Conservation (phyloP, 352 stramenopile genomes). For the Pythium inflatum region DNA sequence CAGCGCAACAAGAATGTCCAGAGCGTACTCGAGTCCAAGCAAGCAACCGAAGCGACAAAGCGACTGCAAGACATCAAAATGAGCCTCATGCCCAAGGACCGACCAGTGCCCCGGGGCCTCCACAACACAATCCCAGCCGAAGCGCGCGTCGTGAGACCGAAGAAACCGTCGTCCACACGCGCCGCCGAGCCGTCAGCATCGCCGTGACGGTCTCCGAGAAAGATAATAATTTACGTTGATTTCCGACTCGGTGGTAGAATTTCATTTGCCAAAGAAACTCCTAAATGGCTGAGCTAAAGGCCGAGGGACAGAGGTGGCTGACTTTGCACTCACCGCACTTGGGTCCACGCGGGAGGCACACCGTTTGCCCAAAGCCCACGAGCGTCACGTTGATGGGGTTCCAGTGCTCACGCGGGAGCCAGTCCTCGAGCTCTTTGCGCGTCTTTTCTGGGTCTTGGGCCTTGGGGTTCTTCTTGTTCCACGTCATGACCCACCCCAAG, state of each 20-base stretch:
- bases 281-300: constrained; percentile 32
- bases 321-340: constrained; percentile 80
- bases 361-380: constrained; percentile 96
- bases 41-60: constrained; percentile 78
- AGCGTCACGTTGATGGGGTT: constrained; percentile 91
- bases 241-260: background rate
- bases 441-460: constrained; percentile 93
- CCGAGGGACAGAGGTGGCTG: constrained; percentile 70
- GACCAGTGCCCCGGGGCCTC: constrained; percentile 44
- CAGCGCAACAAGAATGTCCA: constrained; percentile 96
- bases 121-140: constrained; percentile 81
- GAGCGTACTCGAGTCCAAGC: constrained; percentile 93
- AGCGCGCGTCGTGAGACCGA: constrained; percentile 69
- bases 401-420: constrained; percentile 93
- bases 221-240: background rate
- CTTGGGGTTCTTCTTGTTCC: constrained; percentile 83
- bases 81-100: constrained; percentile 72
- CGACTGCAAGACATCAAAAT: constrained; percentile 83
- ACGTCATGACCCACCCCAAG: constrained; percentile 92
- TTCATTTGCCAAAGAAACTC: too few relatives aligned
- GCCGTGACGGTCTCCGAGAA: background rate
- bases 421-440: constrained; percentile 92
- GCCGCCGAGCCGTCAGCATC: constrained; percentile 27
- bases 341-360: constrained; percentile 73
- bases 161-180: constrained; percentile 61